Base-by-base conservation (phyloP, 768 basidiomycete genomes). In the Leccinum pellstonianum region DNA sequence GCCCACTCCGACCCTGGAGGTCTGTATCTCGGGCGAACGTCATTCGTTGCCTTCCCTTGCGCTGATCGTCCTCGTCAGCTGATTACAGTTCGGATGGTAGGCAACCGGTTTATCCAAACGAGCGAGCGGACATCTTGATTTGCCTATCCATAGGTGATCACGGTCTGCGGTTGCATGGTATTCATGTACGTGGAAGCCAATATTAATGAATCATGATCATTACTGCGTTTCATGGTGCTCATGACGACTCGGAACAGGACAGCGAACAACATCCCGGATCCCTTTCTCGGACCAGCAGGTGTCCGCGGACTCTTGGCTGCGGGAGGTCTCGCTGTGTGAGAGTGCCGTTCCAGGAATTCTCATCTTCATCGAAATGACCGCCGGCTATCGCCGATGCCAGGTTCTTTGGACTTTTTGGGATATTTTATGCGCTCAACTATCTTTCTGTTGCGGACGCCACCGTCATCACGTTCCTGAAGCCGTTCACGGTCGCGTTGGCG, bases 381-480 rank as follows among this genome's bases (percentile, higher is more conserved):
- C 4, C 23, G 17, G 54, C 54, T 7, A 10, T 52, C 31, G 3
- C 52, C 46, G 29, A 37, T 19, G 3, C 10, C 50, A 62, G 91
- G 88, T 95, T 92, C 70, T 81, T 91, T 56, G 87, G 86, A 5
- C 73, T 92, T 8, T 84, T 83, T 57, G 84, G 86, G n/a, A 75
- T 83, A n/a, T 90, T 88, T 69, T 88, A 83, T 66, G 84, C 89
- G 1, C 75, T 93, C 10, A 80, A 85, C 70, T 90, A 87, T 70
- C 80, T 94, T 4, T 87, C 89, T 0, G 77, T 95, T 0, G 87
- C 88, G 1, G 93, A 95, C 68, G 84, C 90, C 0, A 87, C 86
- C 0, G 88, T 90, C 4, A 75, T 96, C 50, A 85, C 86, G 0
- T 95, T 93, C 75, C 77, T 95, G 4, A 71, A 81, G 1, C 93